Base-by-base conservation (phyloP, 1,284 basidiomycete species). In the Gymnopus androsaceus region DNA sequence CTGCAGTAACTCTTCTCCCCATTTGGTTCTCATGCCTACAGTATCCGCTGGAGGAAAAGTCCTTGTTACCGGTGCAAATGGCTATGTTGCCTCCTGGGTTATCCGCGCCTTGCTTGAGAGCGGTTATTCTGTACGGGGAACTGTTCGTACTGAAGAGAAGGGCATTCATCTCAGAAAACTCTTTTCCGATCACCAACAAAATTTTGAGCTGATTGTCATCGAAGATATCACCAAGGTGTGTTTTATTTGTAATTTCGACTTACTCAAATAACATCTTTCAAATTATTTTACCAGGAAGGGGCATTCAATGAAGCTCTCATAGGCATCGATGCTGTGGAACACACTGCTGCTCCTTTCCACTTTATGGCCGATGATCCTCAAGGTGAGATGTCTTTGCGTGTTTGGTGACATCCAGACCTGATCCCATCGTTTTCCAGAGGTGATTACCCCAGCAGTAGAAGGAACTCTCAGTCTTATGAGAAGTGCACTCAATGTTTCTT, bases 361-460 rank as follows among this genome's bases (percentile, higher is more conserved):
- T 56, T 57, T 41, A 49, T 57, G 17, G 54, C 54, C 6, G 56
- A 59, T 21, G 44, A 63, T 40, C 60, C 62, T 1, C 47, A 59
- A 11, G 51, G 56, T 61, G 48, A 8, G 45, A 56, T 17, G 42
- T 12, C 9, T 14, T 28, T 27, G n/a, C 8, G 11, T 28, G 27
- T 28, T n/a, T 15, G 15, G 3, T 21, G 23, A 25, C 17, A 7
- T 3, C 7, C 11, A 23, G 34, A 17, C 31, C 28, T 23, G 17
- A 41, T 17, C 21, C 12, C 19, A 37, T 25, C 3, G 25, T 15
- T 15, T 9, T 40, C 19, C 25, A 73, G 82, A 83, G 51, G 66
- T 87, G 17, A 79, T 87, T 64, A 67, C 68, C 3, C 86, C 87
- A 2, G 87, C 87, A 8, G 73, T 88, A 6, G 70, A 81, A n/a